Evolutionary conservation across 441 rosid genomes (phyloP).

Genomic region (Capsella rubella): DNA sequence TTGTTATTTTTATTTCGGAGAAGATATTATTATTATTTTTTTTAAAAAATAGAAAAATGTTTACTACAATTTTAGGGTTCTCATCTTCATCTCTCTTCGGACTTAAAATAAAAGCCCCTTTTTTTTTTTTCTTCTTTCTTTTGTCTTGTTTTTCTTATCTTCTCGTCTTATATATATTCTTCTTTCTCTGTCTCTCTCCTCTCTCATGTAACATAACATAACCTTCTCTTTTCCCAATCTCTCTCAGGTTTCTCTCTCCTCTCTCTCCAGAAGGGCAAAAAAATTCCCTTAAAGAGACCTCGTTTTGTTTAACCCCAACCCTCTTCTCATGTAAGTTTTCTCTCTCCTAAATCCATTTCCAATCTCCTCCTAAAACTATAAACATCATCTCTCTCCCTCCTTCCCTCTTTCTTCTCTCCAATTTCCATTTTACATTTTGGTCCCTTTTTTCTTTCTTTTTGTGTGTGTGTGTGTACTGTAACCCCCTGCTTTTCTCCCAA

Average conservation of each 20-base stretch:
- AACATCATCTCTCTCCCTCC: constrained; percentile 33
- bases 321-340: constrained; percentile 78
- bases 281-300: constrained; percentile 68
- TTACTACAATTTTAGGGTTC: constrained; percentile 35
- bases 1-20: not conserved
- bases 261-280: constrained; percentile 86
- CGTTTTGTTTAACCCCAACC: constrained; percentile 56
- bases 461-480: constrained; percentile 37
- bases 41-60: constrained; percentile 9
- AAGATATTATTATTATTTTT: too few species aligned
- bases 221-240: constrained; percentile 45
- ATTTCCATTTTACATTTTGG: constrained; percentile 57
- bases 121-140: constrained; percentile 33
- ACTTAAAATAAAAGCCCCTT: constrained; percentile 43
- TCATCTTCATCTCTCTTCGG: constrained; percentile 1
- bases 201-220: constrained; percentile 36
- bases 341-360: constrained; percentile 63
- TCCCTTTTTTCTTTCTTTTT: constrained; percentile 31
- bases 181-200: constrained; percentile 45
- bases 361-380: not conserved
- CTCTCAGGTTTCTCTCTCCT: constrained; percentile 60
- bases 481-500: constrained; percentile 38
- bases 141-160: constrained; percentile 44
- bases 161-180: constrained; percentile 37
- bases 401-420: constrained; percentile 40